These are phyloP conservation scores for Xylaria sp. DNA, from an alignment of 2,329 filamentous ascomycete genomes.

Conservation along the genomic window DNA sequence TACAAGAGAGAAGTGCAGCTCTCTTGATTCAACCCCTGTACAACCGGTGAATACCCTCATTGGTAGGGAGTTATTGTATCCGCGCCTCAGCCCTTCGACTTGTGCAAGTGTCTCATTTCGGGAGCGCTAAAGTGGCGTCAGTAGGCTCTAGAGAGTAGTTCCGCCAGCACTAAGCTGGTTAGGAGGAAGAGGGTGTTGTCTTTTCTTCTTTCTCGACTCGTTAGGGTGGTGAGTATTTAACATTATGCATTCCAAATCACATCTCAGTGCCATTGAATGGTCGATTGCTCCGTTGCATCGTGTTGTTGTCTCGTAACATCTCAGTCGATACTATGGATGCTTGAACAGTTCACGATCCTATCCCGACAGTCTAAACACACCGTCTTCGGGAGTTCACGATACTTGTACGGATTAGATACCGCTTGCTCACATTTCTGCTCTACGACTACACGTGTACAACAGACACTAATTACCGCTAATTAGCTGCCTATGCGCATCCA, in stretches of 20 bases:
- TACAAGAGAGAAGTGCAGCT: neutral
- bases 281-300: no score
- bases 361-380: no score
- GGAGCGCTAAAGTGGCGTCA: neutral
- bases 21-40: neutral
- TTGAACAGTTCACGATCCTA: no score
- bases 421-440: no score
- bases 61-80: neutral
- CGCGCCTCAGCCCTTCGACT: neutral
- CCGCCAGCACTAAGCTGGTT: no score
- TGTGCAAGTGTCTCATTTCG: neutral
- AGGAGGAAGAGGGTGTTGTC: neutral
- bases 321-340: no score
- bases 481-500: no score
- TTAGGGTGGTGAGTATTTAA: neutral
- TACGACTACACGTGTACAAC: no score
- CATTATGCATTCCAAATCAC: neutral
- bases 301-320: no score
- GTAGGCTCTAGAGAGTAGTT: neutral
- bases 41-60: neutral
- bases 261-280: neutral
- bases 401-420: no score
- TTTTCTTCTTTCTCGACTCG: neutral
- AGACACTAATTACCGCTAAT: no score
- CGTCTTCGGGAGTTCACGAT: no score